Base-by-base conservation (phyloP, 1,284 basidiomycete species). In the Naganishia cerealis region DNA sequence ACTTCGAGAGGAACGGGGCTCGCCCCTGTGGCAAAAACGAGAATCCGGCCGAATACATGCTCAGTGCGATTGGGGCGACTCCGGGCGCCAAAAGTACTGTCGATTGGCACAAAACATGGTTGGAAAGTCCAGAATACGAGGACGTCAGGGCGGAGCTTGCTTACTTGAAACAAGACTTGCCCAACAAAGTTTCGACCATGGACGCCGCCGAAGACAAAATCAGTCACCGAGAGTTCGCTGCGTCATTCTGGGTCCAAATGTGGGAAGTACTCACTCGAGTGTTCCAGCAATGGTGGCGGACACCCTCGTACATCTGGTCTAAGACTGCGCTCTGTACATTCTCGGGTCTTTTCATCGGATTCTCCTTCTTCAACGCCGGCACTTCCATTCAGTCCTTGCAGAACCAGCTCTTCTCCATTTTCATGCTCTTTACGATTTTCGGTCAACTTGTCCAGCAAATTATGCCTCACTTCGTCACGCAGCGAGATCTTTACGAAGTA, bases 81-180 rank as follows among this genome's bases (percentile, higher is more conserved):
- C 84, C 88, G 40, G 83, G 86, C 29, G 74, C 74, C 15, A 67
- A 86, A 83, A 75, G 78, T 62, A 50, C 82, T 85, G 83, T 85
- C 48, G 89, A 91, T 73, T 92, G 90, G 90, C 87, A 88, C 70
- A 85, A 89, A 69, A 78, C 89, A 2, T 91, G 89, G 89, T 76
- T 86, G 39, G 80, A 80, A 72, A 83, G 75, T 56, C 71, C 78
- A 7, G 82, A 85, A 42, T 63, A 63, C 61, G 61, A 72, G 16
- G 72, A 55, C 1, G 80, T 83, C 33, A 76, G 80, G 42, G 71
- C 76, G 3, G 79, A 85, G 69, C 79, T 86, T 21, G 80, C 80
- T 40, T 71, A 72, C 0, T 76, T 84, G 72, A 82, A 82, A 71
- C 70, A 71, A 13, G 74, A 78, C 33, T 72, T 76, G 48, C 74